Evolutionary conservation across 1,284 basidiomycete genomes (phyloP).

Genomic region (Somion occarium): DNA sequence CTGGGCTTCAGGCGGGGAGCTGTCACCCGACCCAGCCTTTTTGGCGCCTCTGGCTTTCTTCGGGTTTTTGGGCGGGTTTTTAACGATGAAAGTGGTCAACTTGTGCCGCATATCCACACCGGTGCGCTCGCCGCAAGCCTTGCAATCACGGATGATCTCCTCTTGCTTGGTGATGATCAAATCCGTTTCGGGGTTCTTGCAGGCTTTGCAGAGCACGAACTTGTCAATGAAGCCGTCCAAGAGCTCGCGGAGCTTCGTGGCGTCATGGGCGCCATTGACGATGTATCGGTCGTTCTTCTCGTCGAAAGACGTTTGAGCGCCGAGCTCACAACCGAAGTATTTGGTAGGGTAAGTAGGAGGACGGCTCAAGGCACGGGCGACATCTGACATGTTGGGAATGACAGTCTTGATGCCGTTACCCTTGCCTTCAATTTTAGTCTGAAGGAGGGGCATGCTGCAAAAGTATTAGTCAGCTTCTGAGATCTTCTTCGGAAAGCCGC

Average conservation of each 20-base stretch:
- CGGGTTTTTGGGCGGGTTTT: constrained; percentile 90
- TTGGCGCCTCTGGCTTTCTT: constrained; percentile 72
- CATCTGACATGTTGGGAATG: constrained; percentile 97
- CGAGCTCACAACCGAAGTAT: constrained; percentile 98
- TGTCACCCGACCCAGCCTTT: constrained; percentile 36
- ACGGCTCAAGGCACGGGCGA: constrained; percentile 91
- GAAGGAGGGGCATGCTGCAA: constrained; percentile 87
- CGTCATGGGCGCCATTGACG: constrained; percentile 96
- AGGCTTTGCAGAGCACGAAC: constrained; percentile 95
- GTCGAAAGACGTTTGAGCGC: constrained; percentile 95
- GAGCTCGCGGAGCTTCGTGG: constrained; percentile 89
- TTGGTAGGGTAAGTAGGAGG: constrained; percentile 97
- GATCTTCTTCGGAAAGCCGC: constrained; percentile 4
- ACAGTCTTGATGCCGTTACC: constrained; percentile 99
- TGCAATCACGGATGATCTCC: constrained; percentile 94
- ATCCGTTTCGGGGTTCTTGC: constrained; percentile 99
- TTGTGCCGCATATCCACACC: constrained; percentile 97
- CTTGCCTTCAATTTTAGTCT: constrained; percentile 97
- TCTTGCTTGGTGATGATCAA: constrained; percentile 88
- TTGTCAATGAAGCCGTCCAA: constrained; percentile 97
- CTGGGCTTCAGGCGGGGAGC: constrained; percentile 31
- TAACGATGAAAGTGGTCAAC: constrained; percentile 93
- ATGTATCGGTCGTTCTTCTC: constrained; percentile 98
- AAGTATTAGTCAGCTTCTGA: constrained; percentile 5
- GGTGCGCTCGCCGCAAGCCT: constrained; percentile 94